Base-by-base conservation (phyloP, 768 basidiomycete genomes). In the Psilocybe azurescens region DNA sequence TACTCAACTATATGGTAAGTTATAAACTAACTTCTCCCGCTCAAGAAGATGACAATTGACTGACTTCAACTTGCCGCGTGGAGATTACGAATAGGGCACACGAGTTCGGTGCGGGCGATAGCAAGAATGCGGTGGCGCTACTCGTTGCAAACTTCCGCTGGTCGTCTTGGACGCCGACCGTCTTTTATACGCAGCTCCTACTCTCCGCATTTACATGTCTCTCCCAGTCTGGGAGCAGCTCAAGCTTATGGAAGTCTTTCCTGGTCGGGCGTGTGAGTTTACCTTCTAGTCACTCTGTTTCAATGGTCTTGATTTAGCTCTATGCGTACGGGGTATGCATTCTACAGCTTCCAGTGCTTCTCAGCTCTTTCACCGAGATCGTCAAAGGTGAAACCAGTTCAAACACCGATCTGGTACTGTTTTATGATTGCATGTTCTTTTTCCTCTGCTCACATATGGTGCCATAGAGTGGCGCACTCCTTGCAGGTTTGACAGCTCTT, bases 151-250 rank as follows among this genome's bases (percentile, higher is more conserved):
- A 81, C 41, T 84, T 86, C 64, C 79, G 88, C 68, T 87, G 85
- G 82, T 84, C 83, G 11, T 84, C 85, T 13, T 87, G 88, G 86
- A 76, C 87, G 18, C 81, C 88, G 18, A 77, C 79, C 2, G 83
- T 83, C 20, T 91, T 89, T 69, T 89, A 87, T 62, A 87, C 85
- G 0, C 91, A 91, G 66, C 72, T 92, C 49, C 75, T 93, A 30
- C 75, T 88, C 18, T 81, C 89, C 3, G 85, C 89, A 3, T 75
- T 90, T 62, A 82, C 82, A 6, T 89, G 86, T 66, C 75, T 93
- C 20, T 79, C 85, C 1, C 87, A 90, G 70, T 83, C 72, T 58
- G 52, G 65, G 6, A 60, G 67, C 29, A 76, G 65, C 64, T 73
- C 68, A 60, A 75, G 56, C 64, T 68, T 92, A 33, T 94, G 91